phyloP scores from a whole-genome alignment of 2,329 filamentous ascomycete species.

The Xylaria sp. region DNA sequence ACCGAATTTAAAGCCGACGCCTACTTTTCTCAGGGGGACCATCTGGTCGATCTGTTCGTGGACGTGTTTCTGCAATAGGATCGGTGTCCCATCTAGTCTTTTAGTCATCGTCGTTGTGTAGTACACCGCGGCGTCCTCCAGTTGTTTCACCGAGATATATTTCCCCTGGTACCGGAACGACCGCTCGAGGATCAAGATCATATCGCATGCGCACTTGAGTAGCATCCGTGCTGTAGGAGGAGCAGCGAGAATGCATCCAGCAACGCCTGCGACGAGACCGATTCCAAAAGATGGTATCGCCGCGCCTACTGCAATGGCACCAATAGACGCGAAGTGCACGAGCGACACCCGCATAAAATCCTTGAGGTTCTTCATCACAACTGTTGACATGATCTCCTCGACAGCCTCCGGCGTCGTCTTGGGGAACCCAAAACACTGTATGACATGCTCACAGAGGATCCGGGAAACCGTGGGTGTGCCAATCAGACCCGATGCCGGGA shows the following conservation, averaged over 20 bases:
- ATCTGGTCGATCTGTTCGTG: constrained; percentile 27
- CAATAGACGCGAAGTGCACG: constrained; percentile 20
- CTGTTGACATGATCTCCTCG: constrained; percentile 31
- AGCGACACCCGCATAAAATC: constrained; percentile 29
- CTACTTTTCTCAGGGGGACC: constrained; percentile 19
- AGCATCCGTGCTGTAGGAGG: constrained; percentile 30
- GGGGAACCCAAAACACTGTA: constrained; percentile 32
- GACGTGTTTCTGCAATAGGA: constrained; percentile 21
- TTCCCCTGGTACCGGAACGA: constrained; percentile 29
- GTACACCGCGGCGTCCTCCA: constrained; percentile 30
- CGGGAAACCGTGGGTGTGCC: constrained; percentile 30
- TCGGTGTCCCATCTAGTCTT: constrained; percentile 16
- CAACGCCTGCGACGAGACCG: constrained; percentile 19
- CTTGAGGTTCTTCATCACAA: constrained; percentile 22
- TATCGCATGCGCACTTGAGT: constrained; percentile 32
- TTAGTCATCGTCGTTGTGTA: constrained; percentile 27
- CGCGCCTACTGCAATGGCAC: constrained; percentile 16
- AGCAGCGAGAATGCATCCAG: constrained; percentile 23
- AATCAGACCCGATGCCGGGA: constrained; percentile 25
- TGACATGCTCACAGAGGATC: constrained; percentile 29
- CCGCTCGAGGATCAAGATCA: constrained; percentile 32
- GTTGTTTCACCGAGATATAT: constrained; percentile 31
- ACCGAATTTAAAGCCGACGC: constrained; percentile 29
- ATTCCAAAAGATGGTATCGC: constrained; percentile 25
- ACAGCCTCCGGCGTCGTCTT: constrained; percentile 31